These are phyloP conservation scores for Rhizophora mangle DNA, from an alignment of 345 rosid genomes.

Conservation along the genomic window DNA sequence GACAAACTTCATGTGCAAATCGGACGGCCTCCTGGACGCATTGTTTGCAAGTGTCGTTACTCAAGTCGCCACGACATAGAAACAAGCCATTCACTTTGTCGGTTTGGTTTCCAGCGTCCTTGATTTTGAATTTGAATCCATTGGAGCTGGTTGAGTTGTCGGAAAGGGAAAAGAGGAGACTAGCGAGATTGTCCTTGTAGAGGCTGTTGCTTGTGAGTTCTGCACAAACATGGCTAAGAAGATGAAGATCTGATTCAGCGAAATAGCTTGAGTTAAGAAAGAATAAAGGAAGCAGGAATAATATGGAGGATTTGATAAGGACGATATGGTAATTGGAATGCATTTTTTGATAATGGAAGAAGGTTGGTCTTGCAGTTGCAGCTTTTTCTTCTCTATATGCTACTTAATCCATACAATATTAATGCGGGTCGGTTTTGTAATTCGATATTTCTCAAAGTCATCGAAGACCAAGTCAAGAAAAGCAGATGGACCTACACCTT, in stretches of 20 bases:
- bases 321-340: too few species aligned
- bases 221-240: too few species aligned
- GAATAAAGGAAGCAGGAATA: too few species aligned
- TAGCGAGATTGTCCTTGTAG: slow-evolving; percentile 19
- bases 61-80: slow-evolving; percentile 1
- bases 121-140: neutral
- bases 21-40: slow-evolving; percentile 12
- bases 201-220: slow-evolving; percentile 20
- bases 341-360: too few species aligned
- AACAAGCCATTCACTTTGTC: slow-evolving; percentile 21
- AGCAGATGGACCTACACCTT: too few species aligned
- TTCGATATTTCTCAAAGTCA: too few species aligned
- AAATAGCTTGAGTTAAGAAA: neutral
- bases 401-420: too few species aligned
- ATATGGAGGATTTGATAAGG: too few species aligned
- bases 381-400: too few species aligned
- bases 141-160: neutral
- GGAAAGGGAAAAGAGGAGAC: slow-evolving; percentile 8
- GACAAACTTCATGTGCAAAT: slow-evolving; percentile 16
- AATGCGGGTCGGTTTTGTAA: too few species aligned
- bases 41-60: neutral
- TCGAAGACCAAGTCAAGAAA: too few species aligned
- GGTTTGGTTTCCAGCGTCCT: neutral
- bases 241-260: neutral
- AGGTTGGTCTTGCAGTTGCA: too few species aligned